Evolutionary conservation across 1,284 basidiomycete species (phyloP), one percentile per base, ranked within the genome.

Genomic region (Coniophora puteana): DNA sequence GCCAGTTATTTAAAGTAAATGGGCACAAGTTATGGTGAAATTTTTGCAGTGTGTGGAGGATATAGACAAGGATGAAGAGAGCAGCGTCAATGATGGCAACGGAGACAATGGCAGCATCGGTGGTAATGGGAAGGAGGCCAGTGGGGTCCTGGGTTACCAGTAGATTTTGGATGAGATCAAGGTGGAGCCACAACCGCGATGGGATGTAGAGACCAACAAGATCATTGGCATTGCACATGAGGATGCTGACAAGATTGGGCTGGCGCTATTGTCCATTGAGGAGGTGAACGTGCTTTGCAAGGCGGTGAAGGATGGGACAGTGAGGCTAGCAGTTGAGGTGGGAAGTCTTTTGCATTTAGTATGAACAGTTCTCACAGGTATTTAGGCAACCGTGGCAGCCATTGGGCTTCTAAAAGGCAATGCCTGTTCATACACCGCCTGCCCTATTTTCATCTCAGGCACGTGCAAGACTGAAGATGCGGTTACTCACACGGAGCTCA

Each of bases 281-380:
- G 55, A 62, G 18, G 21, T 58, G 11, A 53, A 54, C 14, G 49
- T 55, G 34, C 20, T 65, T 1, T 57, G 56, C 36, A 16, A 47
- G 4, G 24, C 16, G 1, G 22, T 62, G 11, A 43, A 59, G 24
- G 38, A 47, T 13, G 50, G 45, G 4, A 36, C 53, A 12, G 47
- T 61, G 3, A 60, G 64, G 44, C 48, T 53, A 31, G 54, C 58
- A 3, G 41, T 41, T 21, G 61, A 65, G 48, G 60, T 62, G 31
- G 46, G 50, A 38, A 16, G 30, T 20, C 27, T 18, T 20, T 16
- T 11, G 30, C 36, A 24, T 34, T 38, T 43, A 45, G 38, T 41
- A 43, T 27, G 40, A 29, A 13, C 21, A 39, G n/a, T 27, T 10
- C n/a, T 27, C 43, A 32, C 14, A 5, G 31, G n/a, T 37, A 41